Evolutionary conservation across 495 filamentous ascomycete genomes (phyloP), one percentile per base, ranked within the genome.

Genomic region (Sphaerosporella brunnea): DNA sequence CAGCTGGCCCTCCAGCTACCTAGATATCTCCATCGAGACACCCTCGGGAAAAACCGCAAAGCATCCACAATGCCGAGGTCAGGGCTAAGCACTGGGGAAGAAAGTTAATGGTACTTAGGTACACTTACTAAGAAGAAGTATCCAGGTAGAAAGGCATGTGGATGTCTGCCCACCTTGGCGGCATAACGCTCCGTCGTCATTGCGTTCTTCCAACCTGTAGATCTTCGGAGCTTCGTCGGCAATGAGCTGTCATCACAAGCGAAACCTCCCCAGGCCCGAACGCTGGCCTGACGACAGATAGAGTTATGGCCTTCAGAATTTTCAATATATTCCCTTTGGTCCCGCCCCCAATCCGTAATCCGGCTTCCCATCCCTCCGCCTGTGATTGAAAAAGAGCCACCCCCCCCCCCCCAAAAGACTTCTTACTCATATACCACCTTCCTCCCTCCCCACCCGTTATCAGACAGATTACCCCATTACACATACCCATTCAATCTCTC

Each of bases 221-320:
- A 40, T 40, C 37, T 40, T 40, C 37, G 37, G 37, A 40, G 15
- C 15, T 40, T 40, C 37, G 11, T 40, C 37, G 37, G 37, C 20
- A 40, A 40, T 40, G 37, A 21, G 37, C 11, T 40, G 10, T 15
- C 37, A 40, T 40, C 37, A 40, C 37, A 40, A 40, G 37, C 37
- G 37, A 40, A 40, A 40, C 10, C 37, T 40, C 37, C 37, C 37
- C 37, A 40, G 37, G 37, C 37, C 37, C 37, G 37, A 40, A 20
- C 11, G 15, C 28, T 32, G 28, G 28, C 7, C 28, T 32, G 28
- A 32, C 28, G 28, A 32, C 5, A 13, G 28, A 32, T n/a, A n/a
- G n/a, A n/a, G n/a, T n/a, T n/a, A n/a, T n/a, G n/a, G n/a, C n/a
- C n/a, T n/a, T n/a, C n/a, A n/a, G n/a, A n/a, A n/a, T n/a, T n/a